Base-by-base conservation (phyloP, 2,329 filamentous ascomycete genomes). In the Lecanosticta acicola region DNA sequence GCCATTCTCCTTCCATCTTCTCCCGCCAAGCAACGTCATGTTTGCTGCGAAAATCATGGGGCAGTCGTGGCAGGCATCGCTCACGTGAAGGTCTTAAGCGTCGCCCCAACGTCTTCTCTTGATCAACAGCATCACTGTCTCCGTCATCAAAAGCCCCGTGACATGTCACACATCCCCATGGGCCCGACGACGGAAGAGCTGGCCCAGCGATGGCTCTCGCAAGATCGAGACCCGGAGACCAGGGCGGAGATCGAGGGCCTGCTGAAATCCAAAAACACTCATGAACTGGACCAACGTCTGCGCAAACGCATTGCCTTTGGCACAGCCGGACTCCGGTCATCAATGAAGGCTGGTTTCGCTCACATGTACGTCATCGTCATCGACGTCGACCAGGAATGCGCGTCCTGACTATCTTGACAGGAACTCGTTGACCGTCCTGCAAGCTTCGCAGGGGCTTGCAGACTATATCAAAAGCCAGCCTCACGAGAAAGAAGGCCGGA, bases 401-500 rank as follows among this genome's bases (percentile, higher is more conserved):
- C 7, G 5, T 29, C 24, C 11, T 29, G 24, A 29, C 24, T 29
- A 29, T 5, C 24, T 29, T 11, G 24, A 29, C 24, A 29, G 24
- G 24, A 68, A 68, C 49, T 50, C 53, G 7, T 49, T 66, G 38
- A 68, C 64, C 1, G 65, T 67, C 8, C 59, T 68, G 1, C 63
- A 83, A 65, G 78, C 80, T 33, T 81, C 80, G 0, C 79, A 83
- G 61, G 80, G 80, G n/a, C 67, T 83, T 21, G 80, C 79, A 36
- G 75, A 74, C 50, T 82, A 81, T 57, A 66, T 83, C 19, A 64
- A 76, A 38, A 59, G 72, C 16, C 69, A 71, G 21, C 63, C 71
- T 42, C 21, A 39, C 18, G 18, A 33, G 3, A 26, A 29, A 3
- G 64, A 70, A 14, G 61, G 69, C 38, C 66, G 70, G 17, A 73